Evolutionary conservation across 139 green algal genomes (phyloP).

Genomic region (Chlorella vulgaris): DNA sequence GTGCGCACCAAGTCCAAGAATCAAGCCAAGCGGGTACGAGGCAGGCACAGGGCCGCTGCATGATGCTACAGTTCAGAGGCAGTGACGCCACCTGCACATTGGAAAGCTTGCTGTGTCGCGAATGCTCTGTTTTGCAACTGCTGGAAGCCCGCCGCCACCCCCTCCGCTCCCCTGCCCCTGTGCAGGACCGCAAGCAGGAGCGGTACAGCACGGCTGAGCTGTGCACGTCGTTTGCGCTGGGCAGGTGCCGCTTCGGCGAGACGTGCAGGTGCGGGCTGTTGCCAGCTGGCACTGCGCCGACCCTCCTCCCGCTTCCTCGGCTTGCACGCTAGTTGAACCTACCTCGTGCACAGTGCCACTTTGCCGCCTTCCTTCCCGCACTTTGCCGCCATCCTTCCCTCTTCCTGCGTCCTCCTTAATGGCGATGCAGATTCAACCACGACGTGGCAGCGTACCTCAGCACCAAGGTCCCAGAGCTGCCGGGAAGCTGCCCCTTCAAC

Average conservation of each 20-base stretch:
- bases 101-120: too few species aligned
- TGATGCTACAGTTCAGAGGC: neutral
- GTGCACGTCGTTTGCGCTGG: conserved; percentile 52
- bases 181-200: conserved; percentile 38
- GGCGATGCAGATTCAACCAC: conserved; percentile 74
- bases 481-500: conserved; percentile 75
- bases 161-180: too few species aligned
- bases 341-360: too few species aligned
- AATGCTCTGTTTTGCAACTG: too few species aligned
- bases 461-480: conserved; percentile 71
- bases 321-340: too few species aligned
- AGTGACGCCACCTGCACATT: too few species aligned
- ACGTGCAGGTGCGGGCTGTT: conserved; percentile 53
- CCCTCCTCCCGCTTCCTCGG: too few species aligned
- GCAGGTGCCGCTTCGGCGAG: conserved; percentile 60
- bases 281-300: too few species aligned
- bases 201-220: conserved; percentile 36
- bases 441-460: conserved; percentile 68
- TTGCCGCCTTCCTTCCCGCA: too few species aligned
- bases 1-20: conserved; percentile 19
- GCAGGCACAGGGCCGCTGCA: neutral
- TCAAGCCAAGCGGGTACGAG: conserved; percentile 24
- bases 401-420: too few species aligned
- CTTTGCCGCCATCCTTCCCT: too few species aligned
- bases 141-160: too few species aligned